Conservation (phyloP, 2,329 filamentous ascomycete genomes). For the Fusarium irregulare region DNA sequence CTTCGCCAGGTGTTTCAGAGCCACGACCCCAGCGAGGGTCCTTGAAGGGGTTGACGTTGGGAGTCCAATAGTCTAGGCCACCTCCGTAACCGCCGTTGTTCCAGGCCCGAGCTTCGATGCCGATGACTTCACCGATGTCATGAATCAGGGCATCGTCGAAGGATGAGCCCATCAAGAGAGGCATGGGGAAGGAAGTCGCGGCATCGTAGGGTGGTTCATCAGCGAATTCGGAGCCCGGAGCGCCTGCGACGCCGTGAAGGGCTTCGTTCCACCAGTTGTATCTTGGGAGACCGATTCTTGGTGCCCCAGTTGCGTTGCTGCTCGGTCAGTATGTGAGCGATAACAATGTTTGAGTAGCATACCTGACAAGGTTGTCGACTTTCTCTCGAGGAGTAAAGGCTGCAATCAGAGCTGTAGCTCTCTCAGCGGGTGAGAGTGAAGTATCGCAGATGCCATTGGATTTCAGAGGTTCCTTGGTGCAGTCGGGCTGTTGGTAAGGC, state of each 20-base stretch:
- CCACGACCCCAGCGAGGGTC: constrained; percentile 13
- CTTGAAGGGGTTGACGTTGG: constrained; percentile 15
- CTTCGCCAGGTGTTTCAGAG: constrained; percentile 10
- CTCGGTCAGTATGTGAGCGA: accelerated
- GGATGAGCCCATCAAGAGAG: background rate
- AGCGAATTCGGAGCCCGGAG: background rate
- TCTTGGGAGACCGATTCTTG: background rate
- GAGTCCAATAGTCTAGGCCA: constrained; percentile 4
- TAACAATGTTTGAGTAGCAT: accelerated
- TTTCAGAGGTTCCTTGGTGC: background rate
- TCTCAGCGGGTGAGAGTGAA: background rate
- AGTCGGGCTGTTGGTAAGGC: background rate
- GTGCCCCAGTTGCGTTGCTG: constrained; percentile 9
- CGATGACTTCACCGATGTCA: background rate
- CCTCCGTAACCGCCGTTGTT: background rate
- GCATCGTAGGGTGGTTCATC: background rate
- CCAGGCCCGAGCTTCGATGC: constrained; percentile 2
- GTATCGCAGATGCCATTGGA: constrained; percentile 11
- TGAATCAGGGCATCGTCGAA: constrained; percentile 8
- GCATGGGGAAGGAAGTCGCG: constrained; percentile 5
- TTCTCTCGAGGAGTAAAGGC: background rate
- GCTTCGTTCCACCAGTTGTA: constrained; percentile 28
- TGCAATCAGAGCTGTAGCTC: background rate
- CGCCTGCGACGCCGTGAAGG: background rate
- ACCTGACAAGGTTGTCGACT: constrained; percentile 9